phyloP scores from a whole-genome alignment of 192 early-diverging fungal genomes.

The Backusella luteola region DNA sequence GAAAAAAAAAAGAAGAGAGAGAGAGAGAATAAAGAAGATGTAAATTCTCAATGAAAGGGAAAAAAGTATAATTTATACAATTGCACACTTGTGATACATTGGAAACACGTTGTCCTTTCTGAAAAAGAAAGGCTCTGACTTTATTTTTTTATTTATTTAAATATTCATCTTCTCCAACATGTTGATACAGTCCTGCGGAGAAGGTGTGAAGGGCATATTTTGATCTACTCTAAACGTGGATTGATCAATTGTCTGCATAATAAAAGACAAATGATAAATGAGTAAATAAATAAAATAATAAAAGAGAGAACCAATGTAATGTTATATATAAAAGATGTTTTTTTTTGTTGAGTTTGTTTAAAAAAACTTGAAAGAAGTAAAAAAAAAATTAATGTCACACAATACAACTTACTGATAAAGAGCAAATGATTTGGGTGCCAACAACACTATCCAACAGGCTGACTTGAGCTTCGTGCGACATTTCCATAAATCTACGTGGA shows the following conservation, averaged over 20 bases:
- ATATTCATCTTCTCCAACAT: neutral
- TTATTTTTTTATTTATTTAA: neutral
- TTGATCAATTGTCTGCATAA: neutral
- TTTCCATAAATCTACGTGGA: neutral
- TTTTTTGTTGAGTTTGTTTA: neutral
- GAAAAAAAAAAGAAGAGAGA: neutral
- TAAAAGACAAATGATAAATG: neutral
- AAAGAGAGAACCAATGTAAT: neutral
- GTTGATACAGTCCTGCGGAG: neutral
- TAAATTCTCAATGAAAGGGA: neutral
- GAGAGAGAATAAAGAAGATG: constrained; percentile 1
- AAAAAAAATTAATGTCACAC: constrained; percentile 19
- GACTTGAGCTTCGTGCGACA: constrained; percentile 19
- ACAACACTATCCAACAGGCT: constrained; percentile 12
- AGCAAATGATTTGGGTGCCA: constrained; percentile 15
- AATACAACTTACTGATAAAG: constrained; percentile 15
- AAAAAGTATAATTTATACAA: constrained; percentile 1
- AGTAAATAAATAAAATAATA: neutral
- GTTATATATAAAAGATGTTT: neutral
- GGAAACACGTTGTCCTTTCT: constrained; percentile 9
- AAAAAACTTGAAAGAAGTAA: neutral
- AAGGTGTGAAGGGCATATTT: neutral
- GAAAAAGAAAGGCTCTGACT: constrained; percentile 1
- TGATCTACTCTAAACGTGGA: constrained; percentile 9
- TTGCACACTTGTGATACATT: constrained; percentile 12